Evolutionary conservation across 2,329 filamentous ascomycete species (phyloP), one percentile per base, ranked within the genome.

Genomic region (Proliferodiscus dingleyae): DNA sequence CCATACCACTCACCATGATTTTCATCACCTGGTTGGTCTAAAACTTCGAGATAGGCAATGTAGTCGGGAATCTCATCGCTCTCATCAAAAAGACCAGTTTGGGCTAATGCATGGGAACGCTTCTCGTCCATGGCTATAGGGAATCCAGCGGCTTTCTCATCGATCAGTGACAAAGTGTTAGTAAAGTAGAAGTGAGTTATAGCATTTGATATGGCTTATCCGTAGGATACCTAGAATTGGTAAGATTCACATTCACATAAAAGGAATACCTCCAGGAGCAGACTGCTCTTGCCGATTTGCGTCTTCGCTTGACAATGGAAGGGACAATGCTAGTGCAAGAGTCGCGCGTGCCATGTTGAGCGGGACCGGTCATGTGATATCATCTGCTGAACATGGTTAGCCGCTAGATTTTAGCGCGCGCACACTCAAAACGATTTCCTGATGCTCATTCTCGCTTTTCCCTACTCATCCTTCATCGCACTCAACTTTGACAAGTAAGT

Each of bases 401-500:
- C n/a, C n/a, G n/a, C n/a, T n/a, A n/a, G n/a, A n/a, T n/a, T n/a
- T n/a, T n/a, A n/a, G n/a, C n/a, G n/a, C n/a, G n/a, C 6, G 24
- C 24, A 6, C 24, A 11, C 24, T 6, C 24, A 26, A 18, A 15
- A 39, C 30, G 34, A 19, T 32, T 39, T n/a, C 19, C n/a, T 36
- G 19, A 22, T 9, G 9, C 15, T 16, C 16, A 2, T 2, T 16
- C n/a, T 16, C n/a, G 18, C 23, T n/a, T 37, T 37, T 49, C 33
- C 21, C 22, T 30, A 28, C 32, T 38, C 26, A 37, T 28, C 28
- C 37, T 38, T 47, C 41, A 41, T 28, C 39, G 37, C 32, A 24
- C 40, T 37, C 43, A 46, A 41, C 30, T 45, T 45, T 46, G 26
- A 43, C 34, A 38, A 49, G 43, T 46, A 49, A 46, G 43, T 37